Percentiles rank a stretch among this genome's conserved stretches.
These are phyloP conservation scores for Yamadazyma songkhlaensis DNA, from an alignment of 1,139 yeast genomes.

Conservation along the genomic window DNA sequence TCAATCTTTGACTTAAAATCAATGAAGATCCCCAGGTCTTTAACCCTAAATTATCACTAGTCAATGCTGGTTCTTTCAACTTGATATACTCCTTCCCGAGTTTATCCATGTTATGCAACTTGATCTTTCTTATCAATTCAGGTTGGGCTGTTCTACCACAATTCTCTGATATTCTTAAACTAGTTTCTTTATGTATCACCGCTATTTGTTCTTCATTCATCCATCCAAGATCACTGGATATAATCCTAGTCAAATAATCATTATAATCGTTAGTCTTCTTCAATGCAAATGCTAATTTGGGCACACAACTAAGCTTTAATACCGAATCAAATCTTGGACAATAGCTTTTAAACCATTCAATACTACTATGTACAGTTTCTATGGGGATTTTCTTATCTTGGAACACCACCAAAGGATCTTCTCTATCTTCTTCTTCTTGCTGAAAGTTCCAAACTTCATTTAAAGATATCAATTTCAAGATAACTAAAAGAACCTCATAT, in stretches of 20 bases:
- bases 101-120: constrained; percentile 28
- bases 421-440: constrained; percentile 7
- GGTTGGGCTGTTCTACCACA: constrained; percentile 90
- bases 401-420: constrained; percentile 10
- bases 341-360: constrained; percentile 39
- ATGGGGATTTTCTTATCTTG: constrained; percentile 18
- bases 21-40: constrained; percentile 96
- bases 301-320: constrained; percentile 22
- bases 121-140: constrained; percentile 52
- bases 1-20: constrained; percentile 58
- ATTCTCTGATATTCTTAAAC: constrained; percentile 70
- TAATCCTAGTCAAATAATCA: constrained; percentile 64
- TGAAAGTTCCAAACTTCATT: constrained; percentile 57
- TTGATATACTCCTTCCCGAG: constrained; percentile 26
- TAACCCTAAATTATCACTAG: constrained; percentile 83
- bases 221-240: constrained; percentile 59
- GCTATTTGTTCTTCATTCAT: constrained; percentile 36
- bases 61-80: constrained; percentile 79
- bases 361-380: constrained; percentile 20
- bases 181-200: constrained; percentile 50
- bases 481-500: constrained; percentile 36
- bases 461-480: constrained; percentile 52
- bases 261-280: constrained; percentile 29
- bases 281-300: constrained; percentile 25
- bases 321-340: constrained; percentile 33